phyloP scores from a whole-genome alignment of 2,329 filamentous ascomycete species.

The Pseudogymnoascus sp. region DNA sequence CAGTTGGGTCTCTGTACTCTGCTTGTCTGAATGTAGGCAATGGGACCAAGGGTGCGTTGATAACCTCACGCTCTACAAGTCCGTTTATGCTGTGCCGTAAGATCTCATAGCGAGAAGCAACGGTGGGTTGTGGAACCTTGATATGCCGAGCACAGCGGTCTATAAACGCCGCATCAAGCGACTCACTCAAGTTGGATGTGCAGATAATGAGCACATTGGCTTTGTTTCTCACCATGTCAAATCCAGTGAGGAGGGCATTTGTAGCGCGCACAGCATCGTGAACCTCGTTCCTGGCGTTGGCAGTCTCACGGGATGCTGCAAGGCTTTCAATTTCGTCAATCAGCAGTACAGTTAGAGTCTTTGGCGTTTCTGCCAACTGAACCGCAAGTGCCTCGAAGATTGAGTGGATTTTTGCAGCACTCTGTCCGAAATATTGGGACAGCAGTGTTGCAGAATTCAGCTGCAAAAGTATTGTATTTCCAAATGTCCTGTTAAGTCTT shows the following conservation, averaged over 20 bases:
- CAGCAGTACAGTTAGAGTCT: conserved; percentile 23
- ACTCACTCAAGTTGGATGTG: conserved; percentile 24
- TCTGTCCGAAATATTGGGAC: conserved; percentile 41
- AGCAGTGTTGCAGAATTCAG: conserved; percentile 37
- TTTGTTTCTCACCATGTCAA: conserved; percentile 19
- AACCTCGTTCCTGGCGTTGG: conserved; percentile 19
- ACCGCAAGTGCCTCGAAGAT: conserved; percentile 34
- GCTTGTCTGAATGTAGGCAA: neutral
- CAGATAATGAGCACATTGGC: conserved; percentile 24
- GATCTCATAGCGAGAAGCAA: conserved; percentile 24
- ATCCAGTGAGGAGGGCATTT: conserved; percentile 26
- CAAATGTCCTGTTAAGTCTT: conserved; percentile 31
- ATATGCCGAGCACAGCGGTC: conserved; percentile 22
- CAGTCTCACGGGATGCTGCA: conserved; percentile 21
- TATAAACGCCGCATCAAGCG: conserved; percentile 25
- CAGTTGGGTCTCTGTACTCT: neutral
- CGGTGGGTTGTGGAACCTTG: conserved; percentile 17
- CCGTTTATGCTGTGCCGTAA: conserved; percentile 18
- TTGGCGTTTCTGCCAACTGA: conserved; percentile 19
- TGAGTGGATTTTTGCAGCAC: conserved; percentile 33
- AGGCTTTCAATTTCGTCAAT: conserved; percentile 30
- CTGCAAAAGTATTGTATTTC: conserved; percentile 32
- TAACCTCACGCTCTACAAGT: conserved; percentile 13
- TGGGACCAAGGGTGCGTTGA: neutral
- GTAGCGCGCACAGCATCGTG: conserved; percentile 26